phyloP scores from a whole-genome alignment of 495 filamentous ascomycete genomes.

The Rusavskia elegans region DNA sequence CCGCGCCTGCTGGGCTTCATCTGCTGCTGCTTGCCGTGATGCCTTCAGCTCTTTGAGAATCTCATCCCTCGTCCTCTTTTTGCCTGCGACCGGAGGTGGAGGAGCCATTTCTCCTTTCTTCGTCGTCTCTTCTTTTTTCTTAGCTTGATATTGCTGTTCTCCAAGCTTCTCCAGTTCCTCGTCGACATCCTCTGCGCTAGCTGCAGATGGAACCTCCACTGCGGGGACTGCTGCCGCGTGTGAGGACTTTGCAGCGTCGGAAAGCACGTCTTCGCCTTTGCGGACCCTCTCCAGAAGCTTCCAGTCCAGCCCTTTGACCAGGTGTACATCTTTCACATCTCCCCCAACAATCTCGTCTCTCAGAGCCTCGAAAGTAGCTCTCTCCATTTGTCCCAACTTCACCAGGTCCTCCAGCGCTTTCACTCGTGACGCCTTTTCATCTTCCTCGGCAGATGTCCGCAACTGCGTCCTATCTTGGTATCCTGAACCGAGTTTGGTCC shows the following conservation, averaged over 20 bases:
- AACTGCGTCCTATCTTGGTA: conserved; percentile 71
- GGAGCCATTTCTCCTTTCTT: conserved; percentile 63
- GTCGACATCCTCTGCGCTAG: conserved; percentile 31
- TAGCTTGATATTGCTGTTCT: conserved; percentile 40
- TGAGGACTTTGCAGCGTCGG: conserved; percentile 8
- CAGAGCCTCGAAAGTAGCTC: conserved; percentile 54
- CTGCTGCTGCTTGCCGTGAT: conserved; percentile 39
- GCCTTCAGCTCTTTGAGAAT: conserved; percentile 72
- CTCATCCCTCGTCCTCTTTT: conserved; percentile 64
- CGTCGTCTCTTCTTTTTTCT: conserved; percentile 37
- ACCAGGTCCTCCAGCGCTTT: conserved; percentile 68
- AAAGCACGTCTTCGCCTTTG: conserved; percentile 56
- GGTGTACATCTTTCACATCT: conserved; percentile 60
- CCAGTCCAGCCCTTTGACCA: conserved; percentile 85
- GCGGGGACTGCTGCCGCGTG: conserved; percentile 10
- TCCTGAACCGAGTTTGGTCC: conserved; percentile 58
- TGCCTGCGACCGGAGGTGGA: conserved; percentile 38
- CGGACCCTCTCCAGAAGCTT: conserved; percentile 58
- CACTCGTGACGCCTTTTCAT: conserved; percentile 39
- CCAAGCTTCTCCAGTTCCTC: conserved; percentile 65
- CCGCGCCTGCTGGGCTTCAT: conserved; percentile 34
- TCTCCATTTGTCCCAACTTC: conserved; percentile 69
- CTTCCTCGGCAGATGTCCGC: conserved; percentile 17
- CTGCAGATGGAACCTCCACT: conserved; percentile 12
- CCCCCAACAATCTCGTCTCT: conserved; percentile 67